Evolutionary conservation across 805 yeast species (phyloP), one percentile per base, ranked within the genome.

Genomic region (Tetrapisispora fleetii): DNA sequence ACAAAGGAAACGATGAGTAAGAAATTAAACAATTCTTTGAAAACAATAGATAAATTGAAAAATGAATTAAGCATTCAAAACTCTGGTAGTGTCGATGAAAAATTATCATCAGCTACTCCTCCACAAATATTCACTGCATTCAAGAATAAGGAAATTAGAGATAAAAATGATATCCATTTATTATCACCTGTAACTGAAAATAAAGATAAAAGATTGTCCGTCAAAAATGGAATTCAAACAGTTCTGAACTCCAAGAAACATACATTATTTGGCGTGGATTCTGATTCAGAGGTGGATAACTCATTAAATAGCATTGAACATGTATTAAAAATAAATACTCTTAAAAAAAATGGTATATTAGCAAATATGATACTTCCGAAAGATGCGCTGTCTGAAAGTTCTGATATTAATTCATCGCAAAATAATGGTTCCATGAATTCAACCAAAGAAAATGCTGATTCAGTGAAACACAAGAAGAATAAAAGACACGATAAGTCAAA

Each of bases 11-110:
- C 65, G 5, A 44, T 43, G 40, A 55, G 54, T 39, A 24, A 52
- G 1, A 55, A 55, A 33, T 33, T 69, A 11, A 67, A 64, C 13
- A 65, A 57, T 43, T 67, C 67, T 7, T 65, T 66, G 50, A 64
- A 58, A 50, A 60, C 48, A 13, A 57, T 66, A 19, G 60, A 64
- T 28, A 51, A 52, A 17, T 41, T 66, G 43, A 64, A 56, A 45
- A 56, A 55, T 27, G 51, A 43, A 36, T 47, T 50, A 18, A 40
- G 37, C 18, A 11, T 18, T 48, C 30, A 56, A 37, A 42, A 54
- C 43, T 35, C 54, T 57, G 4, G 43, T 14, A 11, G n/a, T 50
- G 38, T 14, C 16, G 32, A 21, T 30, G 38, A 28, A 5, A 27
- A 16, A 16, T 28, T 37, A 2, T 45, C 43, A 4, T 35, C 36